phyloP scores from a whole-genome alignment of 139 green algal species.

The Yamagishiella unicocca region DNA sequence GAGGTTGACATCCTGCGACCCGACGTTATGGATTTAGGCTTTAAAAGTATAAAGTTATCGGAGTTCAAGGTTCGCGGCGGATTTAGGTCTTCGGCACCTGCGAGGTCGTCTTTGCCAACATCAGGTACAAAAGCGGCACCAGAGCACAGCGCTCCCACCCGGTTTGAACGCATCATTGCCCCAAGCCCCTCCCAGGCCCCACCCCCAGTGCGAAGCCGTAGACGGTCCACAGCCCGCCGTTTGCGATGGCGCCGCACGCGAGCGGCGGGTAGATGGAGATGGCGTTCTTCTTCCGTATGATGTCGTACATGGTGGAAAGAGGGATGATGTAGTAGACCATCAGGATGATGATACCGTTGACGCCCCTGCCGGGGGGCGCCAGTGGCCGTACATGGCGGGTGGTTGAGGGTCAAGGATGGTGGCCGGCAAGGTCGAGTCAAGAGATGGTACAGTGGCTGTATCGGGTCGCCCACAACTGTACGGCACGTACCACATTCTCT shows the following conservation, averaged over 20 bases:
- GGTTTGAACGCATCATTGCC: background rate
- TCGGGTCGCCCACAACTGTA: background rate
- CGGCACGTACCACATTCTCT: slow-evolving; percentile 7
- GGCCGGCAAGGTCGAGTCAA: no score
- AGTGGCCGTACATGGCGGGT: background rate
- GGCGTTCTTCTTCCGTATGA: slow-evolving; percentile 19
- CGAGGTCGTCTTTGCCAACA: no score
- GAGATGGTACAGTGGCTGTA: background rate
- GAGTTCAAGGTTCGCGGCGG: no score
- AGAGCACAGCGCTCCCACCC: no score
- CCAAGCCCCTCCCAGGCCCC: background rate
- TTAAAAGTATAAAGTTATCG: no score
- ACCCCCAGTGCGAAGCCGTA: slow-evolving; percentile 20
- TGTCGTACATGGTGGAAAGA: slow-evolving; percentile 38
- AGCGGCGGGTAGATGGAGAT: slow-evolving; percentile 46
- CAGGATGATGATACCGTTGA: slow-evolving; percentile 29
- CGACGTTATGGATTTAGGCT: background rate
- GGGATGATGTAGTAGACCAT: slow-evolving; percentile 54
- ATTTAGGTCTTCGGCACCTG: no score
- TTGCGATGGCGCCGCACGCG: slow-evolving; percentile 8
- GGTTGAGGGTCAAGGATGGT: no score
- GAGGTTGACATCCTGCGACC: slow-evolving; percentile 48
- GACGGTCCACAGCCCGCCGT: slow-evolving; percentile 44
- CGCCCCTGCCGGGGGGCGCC: slow-evolving; percentile 25
- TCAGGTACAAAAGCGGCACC: no score